These are phyloP conservation scores for Apostasia ramifera DNA, from an alignment of 106 monocot species.

Conservation along the genomic window DNA sequence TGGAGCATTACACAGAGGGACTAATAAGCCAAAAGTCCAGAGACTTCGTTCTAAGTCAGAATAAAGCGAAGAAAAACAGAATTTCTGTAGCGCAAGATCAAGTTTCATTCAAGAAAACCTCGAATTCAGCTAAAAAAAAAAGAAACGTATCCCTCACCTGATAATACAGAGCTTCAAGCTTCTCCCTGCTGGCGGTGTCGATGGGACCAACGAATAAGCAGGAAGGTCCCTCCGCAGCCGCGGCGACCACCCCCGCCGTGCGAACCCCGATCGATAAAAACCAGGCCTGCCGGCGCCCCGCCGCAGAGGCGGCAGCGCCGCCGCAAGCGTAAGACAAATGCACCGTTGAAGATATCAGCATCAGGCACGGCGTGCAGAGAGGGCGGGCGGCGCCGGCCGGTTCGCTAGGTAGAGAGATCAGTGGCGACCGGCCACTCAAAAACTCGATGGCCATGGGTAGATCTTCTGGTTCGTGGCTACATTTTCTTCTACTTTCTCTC, in stretches of 20 bases:
- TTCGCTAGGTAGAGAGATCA: neutral
- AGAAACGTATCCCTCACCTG: conserved; percentile 35
- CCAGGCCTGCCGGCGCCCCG: conserved; percentile 1
- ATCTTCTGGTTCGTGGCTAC: neutral
- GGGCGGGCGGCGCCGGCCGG: neutral
- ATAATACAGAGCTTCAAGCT: conserved; percentile 89
- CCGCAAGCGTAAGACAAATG: conserved; percentile 4
- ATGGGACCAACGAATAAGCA: conserved; percentile 94
- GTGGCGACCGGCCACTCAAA: no score
- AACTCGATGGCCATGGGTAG: no score
- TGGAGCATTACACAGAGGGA: no score
- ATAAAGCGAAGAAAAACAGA: no score
- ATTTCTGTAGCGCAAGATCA: neutral
- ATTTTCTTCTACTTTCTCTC: neutral
- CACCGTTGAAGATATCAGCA: neutral
- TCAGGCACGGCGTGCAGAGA: neutral
- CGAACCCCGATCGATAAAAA: conserved; percentile 2
- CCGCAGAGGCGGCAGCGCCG: conserved; percentile 2
- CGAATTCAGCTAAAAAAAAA: neutral
- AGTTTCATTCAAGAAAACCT: neutral
- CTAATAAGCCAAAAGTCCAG: no score
- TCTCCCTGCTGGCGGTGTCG: conserved; percentile 89
- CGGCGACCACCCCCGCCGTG: conserved; percentile 5
- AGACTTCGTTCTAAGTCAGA: no score
- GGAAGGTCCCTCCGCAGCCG: conserved; percentile 63